Evolutionary conservation across 805 yeast genomes (phyloP).

Genomic region (Starmerella asiatica): DNA sequence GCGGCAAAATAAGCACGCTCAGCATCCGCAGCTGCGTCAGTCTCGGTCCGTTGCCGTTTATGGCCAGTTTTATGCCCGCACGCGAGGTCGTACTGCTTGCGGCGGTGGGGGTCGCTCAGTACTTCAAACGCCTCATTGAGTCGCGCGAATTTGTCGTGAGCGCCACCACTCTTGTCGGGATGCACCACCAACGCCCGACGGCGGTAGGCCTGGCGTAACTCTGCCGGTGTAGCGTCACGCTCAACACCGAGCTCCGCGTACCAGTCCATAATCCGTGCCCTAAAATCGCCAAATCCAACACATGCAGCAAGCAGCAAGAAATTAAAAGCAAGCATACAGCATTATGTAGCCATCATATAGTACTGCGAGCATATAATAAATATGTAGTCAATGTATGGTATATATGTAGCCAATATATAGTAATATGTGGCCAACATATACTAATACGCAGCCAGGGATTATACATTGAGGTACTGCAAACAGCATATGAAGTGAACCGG

Average conservation of each 20-base stretch:
- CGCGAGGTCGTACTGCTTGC: slow-evolving; percentile 19
- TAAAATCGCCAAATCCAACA: too few species aligned
- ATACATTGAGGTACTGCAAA: too few species aligned
- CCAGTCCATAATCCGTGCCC: slow-evolving; percentile 9
- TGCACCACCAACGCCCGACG: slow-evolving; percentile 81
- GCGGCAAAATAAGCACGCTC: not conserved
- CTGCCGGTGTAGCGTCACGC: slow-evolving; percentile 65
- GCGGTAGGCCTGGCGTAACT: slow-evolving; percentile 80
- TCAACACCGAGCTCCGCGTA: slow-evolving; percentile 76
- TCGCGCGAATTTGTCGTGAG: slow-evolving; percentile 21
- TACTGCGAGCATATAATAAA: too few species aligned
- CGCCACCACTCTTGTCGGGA: slow-evolving; percentile 58
- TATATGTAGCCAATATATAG: too few species aligned
- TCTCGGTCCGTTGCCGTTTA: too few species aligned
- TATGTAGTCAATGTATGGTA: too few species aligned
- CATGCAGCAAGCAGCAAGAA: too few species aligned
- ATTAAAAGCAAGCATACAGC: too few species aligned
- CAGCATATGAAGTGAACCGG: too few species aligned
- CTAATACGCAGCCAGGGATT: too few species aligned
- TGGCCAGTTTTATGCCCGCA: not conserved
- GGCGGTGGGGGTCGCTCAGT: slow-evolving; percentile 18
- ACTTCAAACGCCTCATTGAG: slow-evolving; percentile 23
- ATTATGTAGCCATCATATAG: too few species aligned
- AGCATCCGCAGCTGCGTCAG: not conserved
- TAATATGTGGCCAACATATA: too few species aligned